phyloP scores from a whole-genome alignment of 495 filamentous ascomycete genomes.

The Tuber aestivum region DNA sequence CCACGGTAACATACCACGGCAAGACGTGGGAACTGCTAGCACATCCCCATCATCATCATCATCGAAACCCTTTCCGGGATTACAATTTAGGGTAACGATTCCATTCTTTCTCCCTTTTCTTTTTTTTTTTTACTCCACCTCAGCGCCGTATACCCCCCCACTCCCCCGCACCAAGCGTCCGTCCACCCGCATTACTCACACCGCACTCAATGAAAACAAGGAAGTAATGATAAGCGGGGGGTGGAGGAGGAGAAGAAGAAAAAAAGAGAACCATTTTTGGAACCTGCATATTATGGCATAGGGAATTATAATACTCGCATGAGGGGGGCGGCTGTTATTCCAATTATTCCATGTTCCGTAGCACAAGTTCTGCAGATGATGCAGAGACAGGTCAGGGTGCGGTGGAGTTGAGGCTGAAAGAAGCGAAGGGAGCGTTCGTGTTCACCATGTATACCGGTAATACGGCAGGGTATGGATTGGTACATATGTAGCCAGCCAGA shows the following conservation, averaged over 20 bases:
- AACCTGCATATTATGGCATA: not conserved
- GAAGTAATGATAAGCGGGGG: not conserved
- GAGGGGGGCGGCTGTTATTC: not conserved
- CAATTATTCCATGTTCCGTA: conserved; percentile 4
- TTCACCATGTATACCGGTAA: too few species aligned
- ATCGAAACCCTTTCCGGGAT: not conserved
- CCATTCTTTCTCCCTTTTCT: not conserved
- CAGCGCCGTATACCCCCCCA: not conserved
- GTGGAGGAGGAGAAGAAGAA: too few species aligned
- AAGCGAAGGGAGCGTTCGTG: not conserved
- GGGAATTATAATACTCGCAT: not conserved
- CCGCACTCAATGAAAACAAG: not conserved
- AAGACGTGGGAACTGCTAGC: not conserved
- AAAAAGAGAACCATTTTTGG: not conserved
- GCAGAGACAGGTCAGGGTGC: not conserved
- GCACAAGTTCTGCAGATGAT: not conserved
- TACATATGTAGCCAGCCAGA: too few species aligned
- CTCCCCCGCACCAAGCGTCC: too few species aligned
- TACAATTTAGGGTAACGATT: not conserved
- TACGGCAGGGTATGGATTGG: too few species aligned
- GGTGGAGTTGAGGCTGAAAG: not conserved
- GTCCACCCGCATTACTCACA: not conserved
- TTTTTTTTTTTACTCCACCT: too few species aligned
- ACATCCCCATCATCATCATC: not conserved
- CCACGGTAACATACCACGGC: not conserved